Evolutionary conservation across 345 rosid species (phyloP).

Genomic region (Moringa oleifera): DNA sequence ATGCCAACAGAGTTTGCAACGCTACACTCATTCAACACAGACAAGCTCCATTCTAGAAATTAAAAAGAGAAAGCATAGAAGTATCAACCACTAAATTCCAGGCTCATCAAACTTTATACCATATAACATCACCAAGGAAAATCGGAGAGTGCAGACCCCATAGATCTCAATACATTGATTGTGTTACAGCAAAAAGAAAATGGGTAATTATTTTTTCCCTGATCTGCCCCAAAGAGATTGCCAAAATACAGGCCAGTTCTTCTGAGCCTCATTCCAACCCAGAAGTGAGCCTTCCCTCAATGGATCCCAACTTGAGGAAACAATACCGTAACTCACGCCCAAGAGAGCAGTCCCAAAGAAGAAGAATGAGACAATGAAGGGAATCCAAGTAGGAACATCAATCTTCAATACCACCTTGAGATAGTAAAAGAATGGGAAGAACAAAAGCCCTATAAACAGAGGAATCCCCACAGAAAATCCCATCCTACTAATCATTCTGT

Average conservation of each 20-base stretch:
- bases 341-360: constrained; percentile 79
- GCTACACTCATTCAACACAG: no score
- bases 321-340: constrained; percentile 91
- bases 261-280: constrained; percentile 94
- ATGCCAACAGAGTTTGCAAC: no score
- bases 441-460: constrained; percentile 59
- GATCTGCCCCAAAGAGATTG: constrained; percentile 75
- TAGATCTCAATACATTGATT: no score
- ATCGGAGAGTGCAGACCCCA: no score
- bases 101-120: no score
- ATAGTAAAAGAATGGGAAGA: constrained; percentile 88
- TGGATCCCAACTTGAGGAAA: constrained; percentile 97
- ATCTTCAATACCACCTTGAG: constrained; percentile 74
- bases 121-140: no score
- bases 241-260: constrained; percentile 97
- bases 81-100: no score
- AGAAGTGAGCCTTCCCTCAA: constrained; percentile 80
- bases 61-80: no score
- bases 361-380: constrained; percentile 72
- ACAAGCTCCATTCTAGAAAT: no score
- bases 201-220: constrained; percentile 48
- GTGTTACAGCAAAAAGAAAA: no score
- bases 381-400: constrained; percentile 86
- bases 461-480: constrained; percentile 76
- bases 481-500: constrained; percentile 88